Base-by-base conservation (phyloP, 192 early-diverging fungal species). In the Backusella australiensis region DNA sequence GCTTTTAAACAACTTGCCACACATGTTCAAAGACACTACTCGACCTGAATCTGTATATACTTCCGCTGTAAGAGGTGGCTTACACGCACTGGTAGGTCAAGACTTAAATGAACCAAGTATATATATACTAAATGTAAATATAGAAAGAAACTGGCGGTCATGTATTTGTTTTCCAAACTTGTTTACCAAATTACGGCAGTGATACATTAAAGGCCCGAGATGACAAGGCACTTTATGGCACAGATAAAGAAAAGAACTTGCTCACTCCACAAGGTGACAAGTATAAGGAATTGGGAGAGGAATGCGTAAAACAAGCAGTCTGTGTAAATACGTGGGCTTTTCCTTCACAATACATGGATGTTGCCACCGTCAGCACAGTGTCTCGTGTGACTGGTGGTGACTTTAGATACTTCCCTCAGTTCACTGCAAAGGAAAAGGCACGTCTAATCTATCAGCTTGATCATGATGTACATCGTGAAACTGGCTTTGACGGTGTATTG, bases 311-410 rank as follows among this genome's bases (percentile, higher is more conserved):
- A 44, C 78, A 85, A 32, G 97, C 95, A 42, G 86, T 99, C 38
- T 91, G 91, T 72, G 89, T 96, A 75, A 95, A 96, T 81, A 75
- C 95, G 77, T 99, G 94, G 84, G 80, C 97, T 71, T 98, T 99
- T 86, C 95, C 97, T 4, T 83, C 82, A 8, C 87, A 91, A 6
- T 97, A 95, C 78, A 90, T 96, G 65, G 98, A 99, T 80, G 88
- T 97, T 3, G 96, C 98, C 5, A 94, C 96, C 3, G 63, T 96
- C 32, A 92, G 94, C 36, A 80, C 86, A 44, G 80, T 97, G 26
- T 89, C 92, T 41, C 90, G 92, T 9, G 78, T 96, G 49, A 99
- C 96, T 23, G 96, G 96, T 23, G 98, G 98, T 34, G 95, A 97
- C 46, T 86, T 88, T 36, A 88, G 91, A 74, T 85, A 87, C 77